These are phyloP conservation scores for Ganoderma boninense DNA, from an alignment of 1,284 basidiomycete genomes.

Conservation along the genomic window DNA sequence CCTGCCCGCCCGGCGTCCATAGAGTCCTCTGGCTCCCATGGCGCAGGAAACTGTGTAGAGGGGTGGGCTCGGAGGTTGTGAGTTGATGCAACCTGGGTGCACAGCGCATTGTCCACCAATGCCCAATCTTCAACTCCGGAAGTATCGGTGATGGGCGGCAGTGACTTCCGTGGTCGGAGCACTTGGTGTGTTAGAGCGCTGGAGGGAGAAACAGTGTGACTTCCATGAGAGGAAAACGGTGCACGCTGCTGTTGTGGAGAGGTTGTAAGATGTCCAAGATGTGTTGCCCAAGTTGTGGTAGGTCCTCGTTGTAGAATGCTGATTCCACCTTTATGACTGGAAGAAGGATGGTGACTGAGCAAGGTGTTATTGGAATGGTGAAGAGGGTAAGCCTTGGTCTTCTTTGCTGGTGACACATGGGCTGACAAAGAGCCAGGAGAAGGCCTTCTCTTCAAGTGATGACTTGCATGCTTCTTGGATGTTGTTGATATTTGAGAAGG, in stretches of 20 bases:
- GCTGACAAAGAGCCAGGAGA: not conserved
- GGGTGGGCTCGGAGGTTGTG: constrained; percentile 5
- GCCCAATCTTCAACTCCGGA: constrained; percentile 20
- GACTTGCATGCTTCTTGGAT: not conserved
- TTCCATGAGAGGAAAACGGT: not conserved
- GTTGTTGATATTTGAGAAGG: not conserved
- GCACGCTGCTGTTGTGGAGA: not conserved
- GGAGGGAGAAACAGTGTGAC: not conserved
- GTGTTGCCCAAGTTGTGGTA: not conserved
- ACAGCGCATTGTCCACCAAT: constrained; percentile 21
- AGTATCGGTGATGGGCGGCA: constrained; percentile 18
- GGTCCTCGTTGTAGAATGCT: not conserved
- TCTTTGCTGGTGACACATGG: not conserved
- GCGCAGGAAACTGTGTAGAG: constrained; percentile 12
- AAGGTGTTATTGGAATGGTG: not conserved
- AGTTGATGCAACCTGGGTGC: constrained; percentile 26
- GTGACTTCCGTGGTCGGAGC: constrained; percentile 13
- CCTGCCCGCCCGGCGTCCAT: not conserved
- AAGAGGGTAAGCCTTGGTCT: not conserved
- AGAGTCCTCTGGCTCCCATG: not conserved
- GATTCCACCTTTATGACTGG: not conserved
- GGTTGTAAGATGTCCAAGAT: not conserved
- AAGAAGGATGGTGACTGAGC: not conserved
- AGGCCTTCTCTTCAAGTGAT: not conserved
- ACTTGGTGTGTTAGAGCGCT: constrained; percentile 2